A percentile compares a stretch with the other conserved stretches of the same genome.
Evolutionary conservation across 306 rosid genomes (phyloP).

Genomic region (Vicia faba): DNA sequence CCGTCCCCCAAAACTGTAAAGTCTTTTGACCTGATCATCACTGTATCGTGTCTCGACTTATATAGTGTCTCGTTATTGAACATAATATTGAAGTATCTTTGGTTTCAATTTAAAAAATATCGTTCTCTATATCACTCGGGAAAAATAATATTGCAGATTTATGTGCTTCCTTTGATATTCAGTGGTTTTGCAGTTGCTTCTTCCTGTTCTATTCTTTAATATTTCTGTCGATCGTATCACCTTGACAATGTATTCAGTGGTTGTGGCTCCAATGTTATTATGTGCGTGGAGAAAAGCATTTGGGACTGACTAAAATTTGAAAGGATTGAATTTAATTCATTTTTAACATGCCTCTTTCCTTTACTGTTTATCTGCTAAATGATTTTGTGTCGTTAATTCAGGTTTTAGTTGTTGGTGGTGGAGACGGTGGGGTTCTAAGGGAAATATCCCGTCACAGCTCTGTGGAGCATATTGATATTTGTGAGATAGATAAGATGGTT

Average conservation of each 20-base stretch:
- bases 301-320: background rate
- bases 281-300: too few relatives aligned
- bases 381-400: constrained; percentile 34
- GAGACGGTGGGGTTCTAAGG: constrained; percentile 96
- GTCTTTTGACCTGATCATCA: constrained; percentile 27
- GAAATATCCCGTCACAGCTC: constrained; percentile 88
- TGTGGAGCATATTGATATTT: constrained; percentile 86
- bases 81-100: background rate
- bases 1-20: constrained; percentile 75
- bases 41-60: constrained; percentile 13
- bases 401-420: constrained; percentile 99
- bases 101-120: constrained; percentile 6
- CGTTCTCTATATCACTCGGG: background rate
- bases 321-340: constrained; percentile 12
- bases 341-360: background rate
- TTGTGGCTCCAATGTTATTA: too few relatives aligned
- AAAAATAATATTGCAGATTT: constrained; percentile 16
- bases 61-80: background rate
- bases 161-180: constrained; percentile 12
- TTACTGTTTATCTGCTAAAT: constrained; percentile 10
- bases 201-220: background rate
- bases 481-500: constrained; percentile 98
- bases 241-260: too few relatives aligned
- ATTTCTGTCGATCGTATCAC: constrained; percentile 17
- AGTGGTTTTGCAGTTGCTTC: constrained; percentile 12